These are phyloP conservation scores for Colletotrichum sojae DNA, from an alignment of 2,329 filamentous ascomycete species.

Conservation along the genomic window DNA sequence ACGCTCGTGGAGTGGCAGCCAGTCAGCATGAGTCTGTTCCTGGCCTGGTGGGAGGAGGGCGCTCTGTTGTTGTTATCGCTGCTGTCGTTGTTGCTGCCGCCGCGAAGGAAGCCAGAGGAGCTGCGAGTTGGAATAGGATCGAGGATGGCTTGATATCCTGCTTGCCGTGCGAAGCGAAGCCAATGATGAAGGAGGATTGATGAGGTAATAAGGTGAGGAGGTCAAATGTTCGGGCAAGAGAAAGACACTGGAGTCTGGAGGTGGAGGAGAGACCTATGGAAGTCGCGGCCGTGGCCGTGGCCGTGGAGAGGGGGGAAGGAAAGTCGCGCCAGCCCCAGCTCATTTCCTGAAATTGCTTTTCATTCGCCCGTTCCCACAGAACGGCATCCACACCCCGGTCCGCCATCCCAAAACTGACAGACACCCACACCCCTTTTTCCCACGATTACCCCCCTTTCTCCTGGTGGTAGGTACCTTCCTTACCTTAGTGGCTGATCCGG, in stretches of 20 bases:
- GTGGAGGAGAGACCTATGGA: no score
- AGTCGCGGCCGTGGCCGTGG: neutral
- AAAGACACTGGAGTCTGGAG: no score
- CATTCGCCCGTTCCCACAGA: slow-evolving; percentile 41
- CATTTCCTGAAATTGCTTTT: slow-evolving; percentile 44
- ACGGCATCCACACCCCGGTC: slow-evolving; percentile 15
- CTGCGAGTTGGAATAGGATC: no score
- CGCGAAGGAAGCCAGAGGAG: no score
- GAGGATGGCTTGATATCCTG: no score
- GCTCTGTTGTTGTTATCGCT: neutral
- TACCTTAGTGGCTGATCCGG: no score
- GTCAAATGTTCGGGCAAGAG: no score
- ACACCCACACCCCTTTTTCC: slow-evolving; percentile 32
- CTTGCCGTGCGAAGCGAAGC: no score
- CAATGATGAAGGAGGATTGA: no score
- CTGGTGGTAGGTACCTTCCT: no score
- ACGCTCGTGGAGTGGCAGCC: slow-evolving; percentile 29
- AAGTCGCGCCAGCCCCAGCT: slow-evolving; percentile 38
- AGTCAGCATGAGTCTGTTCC: slow-evolving; percentile 34
- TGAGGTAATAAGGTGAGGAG: no score
- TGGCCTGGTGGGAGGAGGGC: slow-evolving; percentile 6
- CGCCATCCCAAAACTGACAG: slow-evolving; percentile 37
- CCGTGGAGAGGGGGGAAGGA: slow-evolving; percentile 24
- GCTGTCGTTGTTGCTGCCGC: no score
- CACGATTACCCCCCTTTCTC: neutral